phyloP scores from a whole-genome alignment of 2,329 filamentous ascomycete species.

The Beauveria pseudobassiana region DNA sequence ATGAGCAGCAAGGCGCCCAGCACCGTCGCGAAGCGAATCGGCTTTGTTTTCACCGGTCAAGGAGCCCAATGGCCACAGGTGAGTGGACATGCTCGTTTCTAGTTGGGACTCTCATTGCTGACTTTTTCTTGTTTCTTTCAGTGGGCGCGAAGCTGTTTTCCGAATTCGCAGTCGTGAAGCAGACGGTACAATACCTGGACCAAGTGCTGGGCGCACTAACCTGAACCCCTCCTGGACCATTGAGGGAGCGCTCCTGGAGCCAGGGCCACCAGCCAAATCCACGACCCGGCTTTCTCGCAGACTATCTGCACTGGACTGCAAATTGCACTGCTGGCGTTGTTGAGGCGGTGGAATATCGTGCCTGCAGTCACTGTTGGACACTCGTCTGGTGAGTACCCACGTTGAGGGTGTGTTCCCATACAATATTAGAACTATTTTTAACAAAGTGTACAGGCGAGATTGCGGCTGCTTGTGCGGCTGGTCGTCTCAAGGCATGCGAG shows the following conservation, averaged over 20 bases:
- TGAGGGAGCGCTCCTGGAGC: not conserved
- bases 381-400: conserved; percentile 28
- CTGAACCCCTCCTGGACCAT: not conserved
- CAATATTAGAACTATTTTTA: too few relatives aligned
- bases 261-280: conserved; percentile 19
- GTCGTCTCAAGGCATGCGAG: conserved; percentile 32
- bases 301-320: conserved; percentile 34
- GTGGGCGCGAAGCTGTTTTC: not conserved
- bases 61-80: conserved; percentile 24
- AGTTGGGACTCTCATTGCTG: conserved; percentile 16
- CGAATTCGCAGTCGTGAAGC: not conserved
- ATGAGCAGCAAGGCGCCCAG: not conserved
- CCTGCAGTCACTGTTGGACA: conserved; percentile 31
- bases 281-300: conserved; percentile 30
- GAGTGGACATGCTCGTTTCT: conserved; percentile 15
- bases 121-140: not conserved
- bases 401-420: too few relatives aligned
- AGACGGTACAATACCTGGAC: not conserved
- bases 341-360: conserved; percentile 29
- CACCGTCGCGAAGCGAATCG: not conserved
- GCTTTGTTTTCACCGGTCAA: conserved; percentile 25
- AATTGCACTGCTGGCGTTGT: conserved; percentile 31
- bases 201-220: not conserved
- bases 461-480: conserved; percentile 32
- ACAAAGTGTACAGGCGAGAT: conserved; percentile 18